These are phyloP conservation scores for Gynostemma pentaphyllum DNA, from an alignment of 306 rosid species.

Conservation along the genomic window DNA sequence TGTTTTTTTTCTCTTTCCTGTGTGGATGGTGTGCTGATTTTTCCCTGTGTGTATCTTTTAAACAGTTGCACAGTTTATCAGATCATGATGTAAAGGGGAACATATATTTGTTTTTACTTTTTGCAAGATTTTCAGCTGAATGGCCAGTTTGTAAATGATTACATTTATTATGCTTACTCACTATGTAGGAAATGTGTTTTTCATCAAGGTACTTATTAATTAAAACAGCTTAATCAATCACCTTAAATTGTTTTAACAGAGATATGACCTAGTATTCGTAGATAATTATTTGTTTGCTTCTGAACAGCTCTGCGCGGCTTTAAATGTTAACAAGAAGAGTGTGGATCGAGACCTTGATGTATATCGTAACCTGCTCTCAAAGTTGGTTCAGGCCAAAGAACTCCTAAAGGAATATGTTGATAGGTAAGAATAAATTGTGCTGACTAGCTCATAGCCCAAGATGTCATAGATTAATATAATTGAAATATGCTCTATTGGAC, in stretches of 20 bases:
- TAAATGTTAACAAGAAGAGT: conserved; percentile 65
- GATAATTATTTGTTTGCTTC: conserved; percentile 19
- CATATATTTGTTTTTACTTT: background rate
- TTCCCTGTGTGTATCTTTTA: background rate
- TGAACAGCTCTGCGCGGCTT: conserved; percentile 67
- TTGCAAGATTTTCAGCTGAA: no score
- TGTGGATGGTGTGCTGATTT: background rate
- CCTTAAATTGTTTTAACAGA: background rate
- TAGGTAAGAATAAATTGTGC: conserved; percentile 44
- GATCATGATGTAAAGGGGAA: background rate
- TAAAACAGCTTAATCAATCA: background rate
- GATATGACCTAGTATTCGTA: background rate
- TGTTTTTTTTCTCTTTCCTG: background rate
- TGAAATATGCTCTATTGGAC: background rate
- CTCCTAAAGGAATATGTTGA: conserved; percentile 82
- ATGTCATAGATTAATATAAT: background rate
- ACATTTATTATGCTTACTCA: background rate
- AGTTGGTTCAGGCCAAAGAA: conserved; percentile 96
- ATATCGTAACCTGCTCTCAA: conserved; percentile 88
- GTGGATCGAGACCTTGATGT: conserved; percentile 98
- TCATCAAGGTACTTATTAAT: background rate
- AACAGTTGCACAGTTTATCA: background rate
- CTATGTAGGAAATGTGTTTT: background rate
- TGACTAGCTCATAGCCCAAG: background rate
- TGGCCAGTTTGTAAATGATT: background rate